These are phyloP conservation scores for Cardiospermum halicacabum DNA, from an alignment of 345 rosid species.

Conservation along the genomic window DNA sequence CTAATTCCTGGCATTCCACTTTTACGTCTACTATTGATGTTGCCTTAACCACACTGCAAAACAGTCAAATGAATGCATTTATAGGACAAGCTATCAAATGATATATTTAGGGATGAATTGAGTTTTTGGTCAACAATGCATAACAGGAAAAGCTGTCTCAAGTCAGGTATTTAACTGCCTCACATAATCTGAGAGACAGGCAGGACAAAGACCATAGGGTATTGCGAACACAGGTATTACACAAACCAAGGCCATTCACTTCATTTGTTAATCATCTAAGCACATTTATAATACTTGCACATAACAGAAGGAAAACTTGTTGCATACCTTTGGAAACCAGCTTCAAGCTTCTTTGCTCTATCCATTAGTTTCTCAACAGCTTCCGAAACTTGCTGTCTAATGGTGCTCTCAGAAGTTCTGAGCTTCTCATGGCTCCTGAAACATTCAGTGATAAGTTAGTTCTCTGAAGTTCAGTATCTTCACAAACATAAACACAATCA, in stretches of 20 bases:
- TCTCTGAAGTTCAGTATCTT: background rate
- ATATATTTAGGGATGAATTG: background rate
- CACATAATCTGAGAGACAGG: background rate
- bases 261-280: background rate
- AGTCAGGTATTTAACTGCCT: background rate
- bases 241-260: background rate
- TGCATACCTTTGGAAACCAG: conserved; percentile 47
- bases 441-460: conserved; percentile 4
- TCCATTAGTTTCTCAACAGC: conserved; percentile 40
- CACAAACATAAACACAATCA: background rate
- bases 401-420: conserved; percentile 18
- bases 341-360: conserved; percentile 49
- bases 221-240: background rate
- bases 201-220: background rate
- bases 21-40: conserved; percentile 45
- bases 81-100: background rate
- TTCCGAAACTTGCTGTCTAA: conserved; percentile 20
- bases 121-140: conserved; percentile 8
- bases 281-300: background rate
- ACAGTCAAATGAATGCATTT: background rate
- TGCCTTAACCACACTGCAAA: conserved; percentile 63
- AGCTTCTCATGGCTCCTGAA: conserved; percentile 37
- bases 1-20: conserved; percentile 72
- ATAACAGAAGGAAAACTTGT: background rate
- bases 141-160: background rate